Percentiles rank a stretch among this genome's conserved stretches.
Conservation (phyloP, 345 rosid species). For the Euphorbia tirucalli region DNA sequence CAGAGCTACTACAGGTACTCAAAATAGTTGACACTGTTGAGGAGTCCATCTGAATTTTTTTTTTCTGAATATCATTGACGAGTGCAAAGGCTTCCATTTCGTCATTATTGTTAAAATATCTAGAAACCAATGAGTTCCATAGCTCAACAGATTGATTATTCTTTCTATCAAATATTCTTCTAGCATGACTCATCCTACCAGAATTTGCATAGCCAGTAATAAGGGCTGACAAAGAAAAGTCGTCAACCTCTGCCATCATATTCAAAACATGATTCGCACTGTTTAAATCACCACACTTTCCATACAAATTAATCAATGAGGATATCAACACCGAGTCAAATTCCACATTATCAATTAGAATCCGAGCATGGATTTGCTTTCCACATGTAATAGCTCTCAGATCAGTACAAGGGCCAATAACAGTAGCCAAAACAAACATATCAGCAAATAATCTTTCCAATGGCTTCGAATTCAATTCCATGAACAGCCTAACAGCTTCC, state of each 20-base stretch:
- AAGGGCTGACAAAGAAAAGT: constrained; percentile 72
- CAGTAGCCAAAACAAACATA: constrained; percentile 53
- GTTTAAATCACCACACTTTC: constrained; percentile 64
- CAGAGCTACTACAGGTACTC: constrained; percentile 50
- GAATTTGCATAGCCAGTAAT: constrained; percentile 63
- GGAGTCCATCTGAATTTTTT: constrained; percentile 39
- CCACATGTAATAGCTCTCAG: constrained; percentile 56
- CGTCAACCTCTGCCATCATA: constrained; percentile 50
- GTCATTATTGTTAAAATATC: constrained; percentile 54
- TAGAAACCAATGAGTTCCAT: constrained; percentile 86
- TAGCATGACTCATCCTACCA: constrained; percentile 59
- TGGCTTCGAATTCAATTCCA: constrained; percentile 37
- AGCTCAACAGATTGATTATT: constrained; percentile 40
- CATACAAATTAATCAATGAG: constrained; percentile 67
- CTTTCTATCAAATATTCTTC: constrained; percentile 43
- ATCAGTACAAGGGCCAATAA: constrained; percentile 58
- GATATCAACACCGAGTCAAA: constrained; percentile 53
- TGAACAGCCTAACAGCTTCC: constrained; percentile 61
- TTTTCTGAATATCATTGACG: constrained; percentile 51
- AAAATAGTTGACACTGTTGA: constrained; percentile 55
- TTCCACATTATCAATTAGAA: constrained; percentile 42
- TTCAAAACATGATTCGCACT: constrained; percentile 48
- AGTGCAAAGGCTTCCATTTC: constrained; percentile 54
- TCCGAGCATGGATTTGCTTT: constrained; percentile 66
- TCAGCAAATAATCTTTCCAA: constrained; percentile 37